These are phyloP conservation scores for Neostapfia colusana DNA, from an alignment of 176 grass and related monocot species.

Conservation along the genomic window DNA sequence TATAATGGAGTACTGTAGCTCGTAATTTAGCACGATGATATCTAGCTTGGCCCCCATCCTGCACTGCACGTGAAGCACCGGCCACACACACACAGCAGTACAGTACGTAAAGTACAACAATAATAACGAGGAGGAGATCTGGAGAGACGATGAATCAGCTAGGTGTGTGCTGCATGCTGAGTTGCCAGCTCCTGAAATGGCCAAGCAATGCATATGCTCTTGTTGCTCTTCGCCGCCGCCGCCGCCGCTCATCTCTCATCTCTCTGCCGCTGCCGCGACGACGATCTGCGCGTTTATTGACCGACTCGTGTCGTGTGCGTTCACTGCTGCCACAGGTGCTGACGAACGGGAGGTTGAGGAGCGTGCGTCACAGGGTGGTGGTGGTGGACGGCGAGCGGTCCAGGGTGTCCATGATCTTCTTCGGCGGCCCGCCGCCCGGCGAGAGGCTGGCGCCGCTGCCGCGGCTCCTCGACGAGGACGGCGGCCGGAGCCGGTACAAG, in stretches of 20 bases:
- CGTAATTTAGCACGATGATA: background rate
- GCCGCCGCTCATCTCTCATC: too few relatives aligned
- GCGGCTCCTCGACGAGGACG: slow-evolving; percentile 47
- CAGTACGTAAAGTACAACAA: background rate
- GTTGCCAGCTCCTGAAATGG: background rate
- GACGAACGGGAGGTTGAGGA: slow-evolving; percentile 95
- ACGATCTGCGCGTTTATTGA: background rate
- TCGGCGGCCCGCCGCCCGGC: slow-evolving; percentile 57
- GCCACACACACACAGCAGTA: background rate
- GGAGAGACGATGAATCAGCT: background rate
- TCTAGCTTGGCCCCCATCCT: too few relatives aligned
- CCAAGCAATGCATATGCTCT: background rate
- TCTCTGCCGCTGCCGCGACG: background rate
- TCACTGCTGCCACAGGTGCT: slow-evolving; percentile 48
- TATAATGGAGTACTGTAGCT: too few relatives aligned
- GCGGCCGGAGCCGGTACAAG: slow-evolving; percentile 71
- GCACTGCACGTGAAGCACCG: slow-evolving; percentile 26
- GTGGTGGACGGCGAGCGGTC: slow-evolving; percentile 67
- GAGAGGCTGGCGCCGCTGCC: slow-evolving; percentile 65
- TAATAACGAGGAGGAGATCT: background rate
- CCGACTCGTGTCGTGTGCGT: background rate
- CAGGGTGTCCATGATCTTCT: slow-evolving; percentile 81
- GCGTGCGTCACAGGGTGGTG: slow-evolving; percentile 84
- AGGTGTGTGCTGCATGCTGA: background rate
- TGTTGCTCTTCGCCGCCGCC: too few relatives aligned